Percentiles rank a stretch among this genome's conserved stretches.
phyloP scores from a whole-genome alignment of 495 filamentous ascomycete genomes.

The Tuber melanosporum region DNA sequence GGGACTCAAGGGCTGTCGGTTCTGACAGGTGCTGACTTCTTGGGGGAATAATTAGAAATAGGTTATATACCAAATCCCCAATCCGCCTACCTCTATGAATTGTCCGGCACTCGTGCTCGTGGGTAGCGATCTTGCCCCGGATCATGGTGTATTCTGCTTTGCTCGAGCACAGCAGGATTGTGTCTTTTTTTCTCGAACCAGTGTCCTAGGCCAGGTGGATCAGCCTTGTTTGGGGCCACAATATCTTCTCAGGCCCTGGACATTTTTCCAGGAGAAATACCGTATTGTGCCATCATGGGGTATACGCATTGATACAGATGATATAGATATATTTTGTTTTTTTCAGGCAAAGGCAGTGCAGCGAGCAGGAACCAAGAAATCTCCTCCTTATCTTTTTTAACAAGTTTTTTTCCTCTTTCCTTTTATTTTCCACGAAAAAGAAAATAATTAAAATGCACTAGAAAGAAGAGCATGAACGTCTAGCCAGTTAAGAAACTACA shows the following conservation, averaged over 20 bases:
- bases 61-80: not conserved
- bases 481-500: not conserved
- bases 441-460: not conserved
- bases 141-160: not conserved
- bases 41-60: not conserved
- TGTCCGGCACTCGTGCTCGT: not conserved
- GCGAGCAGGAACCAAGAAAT: not conserved
- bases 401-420: not conserved
- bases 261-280: not conserved
- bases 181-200: not conserved
- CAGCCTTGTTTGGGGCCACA: not conserved
- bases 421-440: not conserved
- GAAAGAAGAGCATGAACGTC: not conserved
- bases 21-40: not conserved
- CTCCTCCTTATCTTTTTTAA: not conserved
- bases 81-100: not conserved
- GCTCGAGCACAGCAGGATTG: not conserved
- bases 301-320: not conserved
- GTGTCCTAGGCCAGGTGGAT: not conserved
- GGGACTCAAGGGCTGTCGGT: not conserved
- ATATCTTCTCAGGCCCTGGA: not conserved
- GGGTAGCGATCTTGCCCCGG: not conserved
- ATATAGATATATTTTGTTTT: not conserved
- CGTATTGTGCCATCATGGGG: not conserved
- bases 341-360: not conserved